Percentiles rank a stretch among this genome's conserved stretches.
phyloP scores from a whole-genome alignment of 768 basidiomycete species.

The Suillus paluster region DNA sequence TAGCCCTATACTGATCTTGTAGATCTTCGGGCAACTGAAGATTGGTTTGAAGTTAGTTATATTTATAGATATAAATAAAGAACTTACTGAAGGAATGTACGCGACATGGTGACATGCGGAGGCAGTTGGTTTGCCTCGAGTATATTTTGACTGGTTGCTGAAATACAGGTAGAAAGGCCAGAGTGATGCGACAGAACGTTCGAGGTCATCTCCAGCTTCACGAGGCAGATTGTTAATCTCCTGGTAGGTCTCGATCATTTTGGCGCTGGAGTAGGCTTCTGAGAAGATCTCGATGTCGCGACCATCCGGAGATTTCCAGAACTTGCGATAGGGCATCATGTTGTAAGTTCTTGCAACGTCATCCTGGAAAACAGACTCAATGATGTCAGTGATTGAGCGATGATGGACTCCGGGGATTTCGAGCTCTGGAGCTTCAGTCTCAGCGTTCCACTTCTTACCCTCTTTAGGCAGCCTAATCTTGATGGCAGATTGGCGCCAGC shows the following conservation, averaged over 20 bases:
- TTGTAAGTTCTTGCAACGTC: not conserved
- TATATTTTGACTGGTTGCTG: slow-evolving; percentile 23
- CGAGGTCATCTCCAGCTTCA: too few relatives aligned
- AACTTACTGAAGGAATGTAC: too few relatives aligned
- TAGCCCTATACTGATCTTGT: too few relatives aligned
- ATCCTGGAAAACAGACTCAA: slow-evolving; percentile 4
- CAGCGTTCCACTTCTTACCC: too few relatives aligned
- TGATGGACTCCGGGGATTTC: not conserved
- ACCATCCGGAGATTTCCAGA: slow-evolving; percentile 1
- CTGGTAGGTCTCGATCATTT: not conserved
- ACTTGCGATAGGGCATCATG: slow-evolving; percentile 5
- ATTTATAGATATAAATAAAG: too few relatives aligned
- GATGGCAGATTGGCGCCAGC: too few relatives aligned
- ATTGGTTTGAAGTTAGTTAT: too few relatives aligned
- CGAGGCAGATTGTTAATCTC: not conserved
- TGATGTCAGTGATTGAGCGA: slow-evolving; percentile 7
- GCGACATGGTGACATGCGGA: slow-evolving; percentile 15
- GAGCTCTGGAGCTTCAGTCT: slow-evolving; percentile 6
- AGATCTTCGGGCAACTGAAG: too few relatives aligned
- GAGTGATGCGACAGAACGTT: too few relatives aligned
- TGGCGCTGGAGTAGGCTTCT: slow-evolving; percentile 2
- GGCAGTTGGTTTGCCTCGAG: slow-evolving; percentile 16
- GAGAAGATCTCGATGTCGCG: not conserved
- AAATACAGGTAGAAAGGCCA: slow-evolving; percentile 24
- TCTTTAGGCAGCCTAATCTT: too few relatives aligned